A percentile compares a stretch with the other conserved stretches of the same genome.
These are phyloP conservation scores for Thelonectria rubi DNA, from an alignment of 2,329 filamentous ascomycete genomes.

Conservation along the genomic window DNA sequence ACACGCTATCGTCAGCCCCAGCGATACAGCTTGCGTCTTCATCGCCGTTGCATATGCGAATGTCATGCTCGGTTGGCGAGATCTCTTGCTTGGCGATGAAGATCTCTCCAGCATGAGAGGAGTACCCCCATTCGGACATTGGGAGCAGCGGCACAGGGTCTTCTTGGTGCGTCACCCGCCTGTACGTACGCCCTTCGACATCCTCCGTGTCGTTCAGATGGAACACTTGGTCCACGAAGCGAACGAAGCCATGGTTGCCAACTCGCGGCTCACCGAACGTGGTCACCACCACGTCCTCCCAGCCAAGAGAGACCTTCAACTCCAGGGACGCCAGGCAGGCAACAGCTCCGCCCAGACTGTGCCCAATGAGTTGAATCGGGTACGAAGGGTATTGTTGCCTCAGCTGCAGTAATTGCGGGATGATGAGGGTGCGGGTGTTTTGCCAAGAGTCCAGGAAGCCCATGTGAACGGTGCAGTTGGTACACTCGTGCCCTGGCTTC, in stretches of 20 bases:
- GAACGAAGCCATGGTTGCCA: conserved; percentile 65
- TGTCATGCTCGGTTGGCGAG: conserved; percentile 72
- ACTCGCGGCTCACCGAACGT: conserved; percentile 90
- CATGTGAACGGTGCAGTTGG: conserved; percentile 90
- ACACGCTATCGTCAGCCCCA: conserved; percentile 57
- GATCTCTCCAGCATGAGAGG: conserved; percentile 85
- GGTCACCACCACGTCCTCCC: conserved; percentile 77
- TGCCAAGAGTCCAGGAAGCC: conserved; percentile 90
- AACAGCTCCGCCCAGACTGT: conserved; percentile 92
- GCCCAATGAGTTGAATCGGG: conserved; percentile 81
- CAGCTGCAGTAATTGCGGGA: conserved; percentile 71
- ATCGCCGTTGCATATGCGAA: conserved; percentile 77
- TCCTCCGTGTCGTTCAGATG: conserved; percentile 48
- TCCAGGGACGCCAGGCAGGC: conserved; percentile 88
- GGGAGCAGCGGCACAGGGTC: conserved; percentile 93
- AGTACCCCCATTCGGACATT: conserved; percentile 86
- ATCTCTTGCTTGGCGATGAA: conserved; percentile 79
- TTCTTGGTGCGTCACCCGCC: conserved; percentile 83
- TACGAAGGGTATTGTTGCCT: conserved; percentile 73
- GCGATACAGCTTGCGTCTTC: conserved; percentile 77
- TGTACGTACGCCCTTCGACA: conserved; percentile 60
- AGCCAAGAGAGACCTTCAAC: conserved; percentile 75
- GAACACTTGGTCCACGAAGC: conserved; percentile 65
- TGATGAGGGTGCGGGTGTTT: conserved; percentile 73
- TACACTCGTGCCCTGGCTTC: conserved; percentile 66